phyloP scores from a whole-genome alignment of 805 yeast species.

The Ogataea neopini region DNA sequence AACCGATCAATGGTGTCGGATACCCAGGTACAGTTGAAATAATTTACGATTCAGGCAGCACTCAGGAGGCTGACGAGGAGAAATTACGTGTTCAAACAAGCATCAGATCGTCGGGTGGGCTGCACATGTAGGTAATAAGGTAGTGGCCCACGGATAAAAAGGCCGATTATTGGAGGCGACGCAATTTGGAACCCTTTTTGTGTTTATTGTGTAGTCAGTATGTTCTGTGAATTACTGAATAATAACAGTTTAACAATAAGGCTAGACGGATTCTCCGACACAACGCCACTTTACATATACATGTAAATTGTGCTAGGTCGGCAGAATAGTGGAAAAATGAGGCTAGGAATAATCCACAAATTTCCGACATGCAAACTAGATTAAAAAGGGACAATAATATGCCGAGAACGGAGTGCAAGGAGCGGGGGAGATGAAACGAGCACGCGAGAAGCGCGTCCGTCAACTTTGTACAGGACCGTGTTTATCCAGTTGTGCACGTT shows the following conservation, averaged over 20 bases:
- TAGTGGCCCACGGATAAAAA: background rate
- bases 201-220: background rate
- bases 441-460: no score
- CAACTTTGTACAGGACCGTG: no score
- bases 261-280: constrained; percentile 3
- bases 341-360: constrained; percentile 1
- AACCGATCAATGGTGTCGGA: constrained; percentile 26
- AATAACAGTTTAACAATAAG: background rate
- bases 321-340: background rate
- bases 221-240: background rate
- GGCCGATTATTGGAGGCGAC: background rate
- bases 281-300: background rate
- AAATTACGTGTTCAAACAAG: constrained; percentile 18
- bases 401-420: no score
- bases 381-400: background rate
- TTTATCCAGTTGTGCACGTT: background rate
- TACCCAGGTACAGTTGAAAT: constrained; percentile 20
- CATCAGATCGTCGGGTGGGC: constrained; percentile 21
- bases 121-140: constrained; percentile 12
- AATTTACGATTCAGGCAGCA: constrained; percentile 9
- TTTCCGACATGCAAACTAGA: constrained; percentile 4
- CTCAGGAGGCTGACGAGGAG: constrained; percentile 8
- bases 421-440: no score
- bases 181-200: no score
- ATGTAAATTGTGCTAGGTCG: constrained; percentile 1